Conservation (phyloP, 2,329 filamentous ascomycete species). For the Lizonia empirigonia region DNA sequence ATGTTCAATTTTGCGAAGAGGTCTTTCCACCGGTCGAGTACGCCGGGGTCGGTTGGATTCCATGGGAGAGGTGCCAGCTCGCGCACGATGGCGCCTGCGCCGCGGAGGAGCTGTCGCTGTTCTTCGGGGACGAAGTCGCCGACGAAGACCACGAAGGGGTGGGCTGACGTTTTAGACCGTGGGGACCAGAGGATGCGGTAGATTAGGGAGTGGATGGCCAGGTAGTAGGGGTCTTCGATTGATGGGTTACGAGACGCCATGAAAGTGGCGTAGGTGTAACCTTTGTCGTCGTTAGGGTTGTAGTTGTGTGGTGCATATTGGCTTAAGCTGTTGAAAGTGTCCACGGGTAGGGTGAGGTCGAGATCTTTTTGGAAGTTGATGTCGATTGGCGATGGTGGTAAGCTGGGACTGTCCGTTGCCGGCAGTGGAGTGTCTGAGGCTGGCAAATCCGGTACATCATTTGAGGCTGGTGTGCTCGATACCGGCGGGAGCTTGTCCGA, state of each 20-base stretch:
- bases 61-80: slow-evolving; percentile 39
- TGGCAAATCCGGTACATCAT: background rate
- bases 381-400: slow-evolving; percentile 18
- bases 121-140: slow-evolving; percentile 38
- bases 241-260: slow-evolving; percentile 41
- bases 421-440: background rate
- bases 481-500: background rate
- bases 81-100: slow-evolving; percentile 42
- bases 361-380: slow-evolving; percentile 39
- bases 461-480: background rate
- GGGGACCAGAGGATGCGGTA: slow-evolving; percentile 43
- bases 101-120: slow-evolving; percentile 38
- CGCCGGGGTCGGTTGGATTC: slow-evolving; percentile 30
- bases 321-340: slow-evolving; percentile 21
- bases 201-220: slow-evolving; percentile 42
- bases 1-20: slow-evolving; percentile 47
- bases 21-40: slow-evolving; percentile 39
- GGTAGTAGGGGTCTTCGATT: slow-evolving; percentile 43
- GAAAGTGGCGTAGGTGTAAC: slow-evolving; percentile 42
- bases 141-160: slow-evolving; percentile 45
- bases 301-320: slow-evolving; percentile 35
- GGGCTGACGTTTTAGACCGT: slow-evolving; percentile 29
- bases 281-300: slow-evolving; percentile 18
- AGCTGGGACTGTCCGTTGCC: background rate
- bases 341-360: slow-evolving; percentile 27